A percentile compares a stretch with the other conserved stretches of the same genome.
Evolutionary conservation across 1,284 basidiomycete genomes (phyloP).

Genomic region (Rhodofomes roseus): DNA sequence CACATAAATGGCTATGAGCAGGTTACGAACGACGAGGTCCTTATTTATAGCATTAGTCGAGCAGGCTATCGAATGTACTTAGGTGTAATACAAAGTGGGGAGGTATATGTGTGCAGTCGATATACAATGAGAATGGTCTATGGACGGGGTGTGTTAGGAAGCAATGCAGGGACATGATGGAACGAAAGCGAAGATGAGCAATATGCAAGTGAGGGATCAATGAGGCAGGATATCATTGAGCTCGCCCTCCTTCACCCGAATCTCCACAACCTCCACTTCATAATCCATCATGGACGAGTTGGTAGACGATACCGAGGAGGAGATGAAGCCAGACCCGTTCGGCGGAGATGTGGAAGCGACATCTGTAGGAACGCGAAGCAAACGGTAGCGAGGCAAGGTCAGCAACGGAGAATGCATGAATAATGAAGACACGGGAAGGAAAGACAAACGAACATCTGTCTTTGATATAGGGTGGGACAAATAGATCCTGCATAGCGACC

Average conservation of each 20-base stretch:
- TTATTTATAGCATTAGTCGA: conserved; percentile 1
- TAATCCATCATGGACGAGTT: conserved; percentile 63
- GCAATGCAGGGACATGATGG: conserved; percentile 7
- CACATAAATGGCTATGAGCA: neutral
- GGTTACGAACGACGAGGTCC: neutral
- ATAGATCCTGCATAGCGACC: conserved; percentile 55
- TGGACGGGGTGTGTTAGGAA: neutral
- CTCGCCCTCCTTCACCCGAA: conserved; percentile 73
- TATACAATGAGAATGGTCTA: conserved; percentile 7
- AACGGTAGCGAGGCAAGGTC: conserved; percentile 10
- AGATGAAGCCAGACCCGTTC: conserved; percentile 58
- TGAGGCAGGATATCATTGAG: conserved; percentile 71
- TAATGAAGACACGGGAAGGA: too few species aligned
- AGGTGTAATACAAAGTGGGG: conserved; percentile 13
- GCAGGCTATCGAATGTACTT: conserved; percentile 6
- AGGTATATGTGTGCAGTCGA: conserved; percentile 15
- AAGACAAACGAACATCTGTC: conserved; percentile 70
- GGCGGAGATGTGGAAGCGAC: conserved; percentile 79
- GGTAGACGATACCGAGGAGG: conserved; percentile 64
- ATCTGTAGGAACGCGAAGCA: conserved; percentile 39
- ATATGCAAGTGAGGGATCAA: conserved; percentile 11
- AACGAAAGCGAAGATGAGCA: conserved; percentile 10
- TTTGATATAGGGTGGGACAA: conserved; percentile 82
- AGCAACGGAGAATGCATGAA: neutral
- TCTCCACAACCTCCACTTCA: conserved; percentile 82